Evolutionary conservation across 148 eudicot genomes (phyloP).

Genomic region (Oxyria digyna): DNA sequence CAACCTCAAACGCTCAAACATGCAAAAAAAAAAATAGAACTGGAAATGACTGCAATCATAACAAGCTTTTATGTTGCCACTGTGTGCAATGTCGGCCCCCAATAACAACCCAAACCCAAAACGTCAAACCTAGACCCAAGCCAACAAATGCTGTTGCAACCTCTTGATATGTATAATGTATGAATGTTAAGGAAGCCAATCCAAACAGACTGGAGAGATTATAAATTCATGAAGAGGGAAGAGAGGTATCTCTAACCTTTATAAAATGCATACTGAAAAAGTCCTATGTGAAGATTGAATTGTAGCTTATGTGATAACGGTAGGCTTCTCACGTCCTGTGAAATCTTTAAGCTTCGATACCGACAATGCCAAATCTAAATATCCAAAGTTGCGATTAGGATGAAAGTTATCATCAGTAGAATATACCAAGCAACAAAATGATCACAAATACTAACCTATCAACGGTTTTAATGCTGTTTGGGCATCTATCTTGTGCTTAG

Average conservation of each 20-base stretch:
- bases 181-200: not conserved
- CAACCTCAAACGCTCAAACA: not conserved
- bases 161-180: not conserved
- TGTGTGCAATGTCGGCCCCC: not conserved
- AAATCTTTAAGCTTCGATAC: slow-evolving; percentile 14
- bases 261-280: not conserved
- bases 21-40: not conserved
- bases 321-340: slow-evolving; percentile 13
- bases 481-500: slow-evolving; percentile 83
- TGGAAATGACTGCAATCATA: not conserved
- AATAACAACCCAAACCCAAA: not conserved
- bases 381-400: not conserved
- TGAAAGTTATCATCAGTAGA: not conserved
- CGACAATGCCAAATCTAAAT: slow-evolving; percentile 10
- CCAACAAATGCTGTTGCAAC: not conserved
- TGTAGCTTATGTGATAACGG: slow-evolving; percentile 20
- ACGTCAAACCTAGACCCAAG: not conserved
- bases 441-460: slow-evolving; percentile 48
- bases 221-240: not conserved
- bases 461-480: slow-evolving; percentile 82
- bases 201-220: not conserved
- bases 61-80: not conserved
- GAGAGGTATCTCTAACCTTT: not conserved
- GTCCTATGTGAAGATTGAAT: not conserved
- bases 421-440: not conserved